These are phyloP conservation scores for Triticum urartu DNA, from an alignment of 176 grass and related monocot genomes.

Conservation along the genomic window DNA sequence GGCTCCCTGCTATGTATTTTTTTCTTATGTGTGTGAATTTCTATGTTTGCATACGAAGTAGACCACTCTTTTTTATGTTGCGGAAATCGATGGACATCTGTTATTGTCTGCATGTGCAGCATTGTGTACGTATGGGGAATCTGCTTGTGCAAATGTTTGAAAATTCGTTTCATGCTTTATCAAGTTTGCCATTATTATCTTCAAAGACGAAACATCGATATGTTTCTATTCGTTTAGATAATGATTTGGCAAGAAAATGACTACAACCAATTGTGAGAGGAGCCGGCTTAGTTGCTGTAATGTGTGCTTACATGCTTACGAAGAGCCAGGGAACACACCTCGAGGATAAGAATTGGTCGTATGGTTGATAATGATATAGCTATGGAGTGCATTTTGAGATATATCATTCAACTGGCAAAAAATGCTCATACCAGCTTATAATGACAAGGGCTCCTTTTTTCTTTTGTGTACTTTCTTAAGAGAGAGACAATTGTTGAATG, in stretches of 20 bases:
- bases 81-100: not conserved
- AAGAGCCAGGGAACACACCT: not conserved
- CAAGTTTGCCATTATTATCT: not conserved
- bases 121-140: not conserved
- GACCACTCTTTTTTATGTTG: not conserved
- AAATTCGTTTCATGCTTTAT: not conserved
- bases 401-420: not conserved
- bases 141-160: not conserved
- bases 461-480: not conserved
- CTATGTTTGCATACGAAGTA: not conserved
- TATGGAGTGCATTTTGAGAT: not conserved
- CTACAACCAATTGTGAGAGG: not conserved
- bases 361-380: not conserved
- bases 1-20: not conserved
- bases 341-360: not conserved
- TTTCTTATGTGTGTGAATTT: not conserved
- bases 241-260: not conserved
- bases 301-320: not conserved
- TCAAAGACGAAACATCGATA: not conserved
- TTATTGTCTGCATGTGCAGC: not conserved
- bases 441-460: not conserved
- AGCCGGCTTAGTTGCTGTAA: not conserved
- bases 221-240: not conserved
- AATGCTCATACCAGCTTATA: not conserved
- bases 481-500: not conserved